These are phyloP conservation scores for Cerrena zonata DNA, from an alignment of 1,284 basidiomycete species.

Conservation along the genomic window DNA sequence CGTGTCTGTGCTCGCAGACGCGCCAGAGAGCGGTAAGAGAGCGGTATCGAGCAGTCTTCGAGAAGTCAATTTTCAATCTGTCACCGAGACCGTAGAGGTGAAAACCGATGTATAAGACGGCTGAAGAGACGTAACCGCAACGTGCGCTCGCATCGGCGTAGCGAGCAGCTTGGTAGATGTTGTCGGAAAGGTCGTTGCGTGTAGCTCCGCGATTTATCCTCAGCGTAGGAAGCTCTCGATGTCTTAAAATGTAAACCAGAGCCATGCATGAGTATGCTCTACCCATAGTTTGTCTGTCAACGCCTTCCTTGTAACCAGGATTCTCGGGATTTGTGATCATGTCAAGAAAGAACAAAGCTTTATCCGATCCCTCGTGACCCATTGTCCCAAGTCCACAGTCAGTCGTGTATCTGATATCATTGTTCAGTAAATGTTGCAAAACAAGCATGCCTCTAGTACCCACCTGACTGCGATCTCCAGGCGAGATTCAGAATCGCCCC, in stretches of 20 bases:
- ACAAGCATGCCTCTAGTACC: not conserved
- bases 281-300: not conserved
- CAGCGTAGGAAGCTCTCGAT: not conserved
- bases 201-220: not conserved
- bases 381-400: not conserved
- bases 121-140: not conserved
- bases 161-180: not conserved
- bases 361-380: not conserved
- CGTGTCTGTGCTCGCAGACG: conserved; percentile 5
- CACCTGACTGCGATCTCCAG: not conserved
- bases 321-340: not conserved
- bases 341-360: not conserved
- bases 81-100: not conserved
- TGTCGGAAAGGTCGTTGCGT: not conserved
- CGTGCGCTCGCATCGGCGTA: not conserved
- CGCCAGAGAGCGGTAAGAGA: conserved; percentile 9
- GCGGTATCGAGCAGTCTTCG: not conserved
- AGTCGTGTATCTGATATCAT: not conserved
- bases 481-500: not conserved
- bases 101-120: not conserved
- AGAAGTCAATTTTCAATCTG: not conserved
- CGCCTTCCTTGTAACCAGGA: not conserved
- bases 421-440: not conserved
- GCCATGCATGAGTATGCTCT: not conserved
- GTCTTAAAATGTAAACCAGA: not conserved